Evolutionary conservation across 148 eudicot species (phyloP).

Genomic region (Diospyros lotus): DNA sequence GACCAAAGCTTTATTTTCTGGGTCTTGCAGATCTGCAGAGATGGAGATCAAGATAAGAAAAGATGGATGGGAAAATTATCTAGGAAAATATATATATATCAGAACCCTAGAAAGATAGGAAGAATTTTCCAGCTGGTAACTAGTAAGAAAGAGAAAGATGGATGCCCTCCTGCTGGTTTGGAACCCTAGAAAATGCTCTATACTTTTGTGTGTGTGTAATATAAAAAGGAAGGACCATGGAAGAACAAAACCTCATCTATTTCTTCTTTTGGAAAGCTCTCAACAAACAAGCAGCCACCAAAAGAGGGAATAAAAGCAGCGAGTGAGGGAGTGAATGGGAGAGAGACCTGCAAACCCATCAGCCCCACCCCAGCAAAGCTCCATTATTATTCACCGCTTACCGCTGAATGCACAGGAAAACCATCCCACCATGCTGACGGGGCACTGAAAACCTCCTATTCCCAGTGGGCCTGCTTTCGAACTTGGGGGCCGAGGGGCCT

Average conservation of each 20-base stretch:
- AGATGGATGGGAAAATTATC: not conserved
- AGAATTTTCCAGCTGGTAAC: not conserved
- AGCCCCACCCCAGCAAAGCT: too few relatives aligned
- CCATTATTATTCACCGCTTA: too few relatives aligned
- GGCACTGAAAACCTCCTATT: not conserved
- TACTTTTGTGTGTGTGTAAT: not conserved
- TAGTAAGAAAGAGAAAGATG: conserved; percentile 7
- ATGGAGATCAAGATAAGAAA: not conserved
- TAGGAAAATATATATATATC: not conserved
- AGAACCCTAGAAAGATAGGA: conserved; percentile 27
- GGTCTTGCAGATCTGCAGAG: conserved; percentile 12
- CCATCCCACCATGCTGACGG: too few relatives aligned
- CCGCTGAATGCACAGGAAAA: too few relatives aligned
- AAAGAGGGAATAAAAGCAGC: conserved; percentile 19
- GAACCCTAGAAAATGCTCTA: not conserved
- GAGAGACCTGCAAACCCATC: not conserved
- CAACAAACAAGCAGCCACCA: conserved; percentile 15
- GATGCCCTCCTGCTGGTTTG: not conserved
- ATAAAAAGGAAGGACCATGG: not conserved
- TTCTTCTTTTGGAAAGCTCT: conserved; percentile 47
- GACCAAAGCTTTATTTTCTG: conserved; percentile 12
- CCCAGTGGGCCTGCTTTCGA: not conserved
- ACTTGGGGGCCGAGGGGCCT: not conserved
- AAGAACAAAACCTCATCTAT: conserved; percentile 33
- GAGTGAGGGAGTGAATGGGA: not conserved